Evolutionary conservation across 768 basidiomycete species (phyloP).

Genomic region (Fistulinella prunicolor): DNA sequence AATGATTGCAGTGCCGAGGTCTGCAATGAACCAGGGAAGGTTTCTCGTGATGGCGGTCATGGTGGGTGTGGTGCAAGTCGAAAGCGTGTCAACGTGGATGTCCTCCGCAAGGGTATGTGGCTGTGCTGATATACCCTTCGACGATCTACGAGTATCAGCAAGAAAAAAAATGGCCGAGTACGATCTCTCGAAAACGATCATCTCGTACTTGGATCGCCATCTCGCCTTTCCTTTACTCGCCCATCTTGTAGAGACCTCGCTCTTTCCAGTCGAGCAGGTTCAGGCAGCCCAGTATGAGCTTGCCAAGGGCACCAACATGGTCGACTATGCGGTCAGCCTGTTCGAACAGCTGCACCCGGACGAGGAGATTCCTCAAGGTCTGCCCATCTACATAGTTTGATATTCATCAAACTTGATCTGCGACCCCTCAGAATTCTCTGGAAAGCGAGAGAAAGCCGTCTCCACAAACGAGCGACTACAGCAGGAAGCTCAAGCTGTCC

Average conservation of each 20-base stretch:
- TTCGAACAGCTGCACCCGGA: slow-evolving; percentile 78
- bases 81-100: too few species aligned
- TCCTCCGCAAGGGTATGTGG: too few species aligned
- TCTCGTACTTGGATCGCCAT: slow-evolving; percentile 93
- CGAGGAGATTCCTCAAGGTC: slow-evolving; percentile 66
- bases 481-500: slow-evolving; percentile 87
- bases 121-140: slow-evolving; percentile 17
- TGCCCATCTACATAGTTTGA: slow-evolving; percentile 14
- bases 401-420: too few species aligned
- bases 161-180: slow-evolving; percentile 66
- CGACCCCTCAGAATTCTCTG: slow-evolving; percentile 65
- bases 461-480: slow-evolving; percentile 81
- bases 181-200: slow-evolving; percentile 88
- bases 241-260: slow-evolving; percentile 72
- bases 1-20: slow-evolving; percentile 77
- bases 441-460: slow-evolving; percentile 78
- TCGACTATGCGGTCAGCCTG: slow-evolving; percentile 84
- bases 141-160: slow-evolving; percentile 3
- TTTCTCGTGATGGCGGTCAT: slow-evolving; percentile 81
- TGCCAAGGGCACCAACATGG: slow-evolving; percentile 97
- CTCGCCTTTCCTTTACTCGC: slow-evolving; percentile 89
- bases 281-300: slow-evolving; percentile 94
- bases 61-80: slow-evolving; percentile 21
- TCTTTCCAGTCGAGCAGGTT: slow-evolving; percentile 79
- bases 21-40: slow-evolving; percentile 81